These are phyloP conservation scores for Lanmaoa pseudosensibilis DNA, from an alignment of 768 basidiomycete genomes.

Conservation along the genomic window DNA sequence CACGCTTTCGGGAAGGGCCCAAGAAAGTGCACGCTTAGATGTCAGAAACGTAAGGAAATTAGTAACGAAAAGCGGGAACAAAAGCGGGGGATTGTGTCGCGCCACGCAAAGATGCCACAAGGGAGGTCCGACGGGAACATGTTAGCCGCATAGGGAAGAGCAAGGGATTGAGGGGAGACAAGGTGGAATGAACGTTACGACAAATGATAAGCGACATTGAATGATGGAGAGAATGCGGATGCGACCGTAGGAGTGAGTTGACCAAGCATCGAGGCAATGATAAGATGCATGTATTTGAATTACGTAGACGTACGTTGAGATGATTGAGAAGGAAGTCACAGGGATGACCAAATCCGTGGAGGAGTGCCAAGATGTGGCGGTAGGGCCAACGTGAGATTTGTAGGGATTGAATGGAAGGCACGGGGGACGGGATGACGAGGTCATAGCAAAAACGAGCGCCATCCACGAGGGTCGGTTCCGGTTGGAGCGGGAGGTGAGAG, in stretches of 20 bases:
- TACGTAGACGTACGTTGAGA: constrained; percentile 18
- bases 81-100: neutral
- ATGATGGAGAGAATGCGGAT: constrained; percentile 12
- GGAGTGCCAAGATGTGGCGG: neutral
- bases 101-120: neutral
- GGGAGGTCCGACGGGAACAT: constrained; percentile 6
- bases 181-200: constrained; percentile 18
- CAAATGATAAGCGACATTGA: constrained; percentile 12
- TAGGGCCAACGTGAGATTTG: neutral
- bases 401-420: constrained; percentile 3
- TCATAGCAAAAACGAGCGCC: neutral
- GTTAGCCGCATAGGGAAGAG: constrained; percentile 6
- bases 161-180: constrained; percentile 8
- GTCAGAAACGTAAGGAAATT: constrained; percentile 3
- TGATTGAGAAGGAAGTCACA: constrained; percentile 2
- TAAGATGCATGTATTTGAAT: constrained; percentile 7
- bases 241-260: neutral
- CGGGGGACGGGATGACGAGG: neutral
- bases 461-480: constrained; percentile 14
- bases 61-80: constrained; percentile 10
- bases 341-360: constrained; percentile 4
- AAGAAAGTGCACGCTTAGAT: constrained; percentile 70
- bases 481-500: neutral
- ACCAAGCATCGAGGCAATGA: neutral
- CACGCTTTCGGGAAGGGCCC: constrained; percentile 78